Evolutionary conservation across 805 yeast species (phyloP).

Genomic region (Candida insectalens): DNA sequence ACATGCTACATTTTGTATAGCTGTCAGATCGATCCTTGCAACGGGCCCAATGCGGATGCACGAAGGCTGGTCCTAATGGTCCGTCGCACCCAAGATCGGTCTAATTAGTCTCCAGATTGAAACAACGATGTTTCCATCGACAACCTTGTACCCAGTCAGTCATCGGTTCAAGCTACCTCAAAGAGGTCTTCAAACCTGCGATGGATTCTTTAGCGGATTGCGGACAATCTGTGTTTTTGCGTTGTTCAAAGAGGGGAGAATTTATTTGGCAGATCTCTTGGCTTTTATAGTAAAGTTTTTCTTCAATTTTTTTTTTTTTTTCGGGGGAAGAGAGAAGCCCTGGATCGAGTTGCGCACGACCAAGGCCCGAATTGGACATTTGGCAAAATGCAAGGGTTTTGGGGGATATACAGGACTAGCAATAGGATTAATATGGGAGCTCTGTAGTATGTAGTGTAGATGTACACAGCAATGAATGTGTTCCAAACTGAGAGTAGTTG

Average conservation of each 20-base stretch:
- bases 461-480: no score
- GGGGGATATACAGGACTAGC: no score
- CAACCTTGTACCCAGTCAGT: conserved; percentile 35
- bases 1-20: not conserved
- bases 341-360: no score
- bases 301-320: not conserved
- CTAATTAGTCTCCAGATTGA: conserved; percentile 44
- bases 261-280: not conserved
- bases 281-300: not conserved
- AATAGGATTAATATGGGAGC: no score
- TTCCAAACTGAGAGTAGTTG: no score
- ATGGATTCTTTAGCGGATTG: conserved; percentile 42
- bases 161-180: conserved; percentile 47
- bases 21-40: conserved; percentile 54
- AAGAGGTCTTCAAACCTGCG: conserved; percentile 45
- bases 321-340: no score
- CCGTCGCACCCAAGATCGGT: conserved; percentile 60
- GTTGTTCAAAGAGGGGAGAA: conserved; percentile 23
- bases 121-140: conserved; percentile 15
- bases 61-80: conserved; percentile 56
- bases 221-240: conserved; percentile 45
- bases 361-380: no score
- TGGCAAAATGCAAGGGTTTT: no score
- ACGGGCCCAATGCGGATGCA: conserved; percentile 54
- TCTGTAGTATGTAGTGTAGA: no score